These are phyloP conservation scores for Blastobotrys raffinosifermentans DNA, from an alignment of 1,139 yeast species.

Conservation along the genomic window DNA sequence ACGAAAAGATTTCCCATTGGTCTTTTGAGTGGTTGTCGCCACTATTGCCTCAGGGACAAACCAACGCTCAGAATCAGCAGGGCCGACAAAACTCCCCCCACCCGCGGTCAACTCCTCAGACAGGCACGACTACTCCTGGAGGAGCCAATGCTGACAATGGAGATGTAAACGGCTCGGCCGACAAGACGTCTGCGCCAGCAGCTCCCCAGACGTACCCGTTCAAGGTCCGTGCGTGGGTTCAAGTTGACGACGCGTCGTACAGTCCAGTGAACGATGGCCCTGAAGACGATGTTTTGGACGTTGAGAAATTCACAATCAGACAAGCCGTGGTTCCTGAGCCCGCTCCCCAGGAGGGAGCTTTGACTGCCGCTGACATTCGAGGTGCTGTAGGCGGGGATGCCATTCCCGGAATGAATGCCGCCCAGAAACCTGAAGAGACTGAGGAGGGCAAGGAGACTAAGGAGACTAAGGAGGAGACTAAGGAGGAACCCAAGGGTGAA, in stretches of 20 bases:
- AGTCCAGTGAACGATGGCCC: slow-evolving; percentile 35
- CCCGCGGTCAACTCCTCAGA: background rate
- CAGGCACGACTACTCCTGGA: background rate
- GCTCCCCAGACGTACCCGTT: slow-evolving; percentile 22
- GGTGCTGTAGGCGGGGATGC: slow-evolving; percentile 60
- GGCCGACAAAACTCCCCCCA: slow-evolving; percentile 2
- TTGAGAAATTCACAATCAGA: slow-evolving; percentile 23
- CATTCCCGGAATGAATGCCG: slow-evolving; percentile 40
- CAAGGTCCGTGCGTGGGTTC: slow-evolving; percentile 42
- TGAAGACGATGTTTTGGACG: slow-evolving; percentile 36
- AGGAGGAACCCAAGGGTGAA: background rate
- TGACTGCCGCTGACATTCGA: slow-evolving; percentile 53
- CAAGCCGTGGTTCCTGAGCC: slow-evolving; percentile 11
- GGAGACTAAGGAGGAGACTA: background rate
- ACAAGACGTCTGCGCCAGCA: background rate
- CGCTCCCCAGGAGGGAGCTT: slow-evolving; percentile 27
- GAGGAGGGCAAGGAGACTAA: slow-evolving; percentile 5
- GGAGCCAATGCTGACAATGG: slow-evolving; percentile 2
- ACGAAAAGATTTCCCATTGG: slow-evolving; percentile 28
- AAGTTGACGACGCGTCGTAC: slow-evolving; percentile 27
- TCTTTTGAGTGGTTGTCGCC: slow-evolving; percentile 28
- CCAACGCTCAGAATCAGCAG: slow-evolving; percentile 1
- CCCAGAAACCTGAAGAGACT: slow-evolving; percentile 11
- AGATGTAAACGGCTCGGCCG: slow-evolving; percentile 1
- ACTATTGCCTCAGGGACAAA: slow-evolving; percentile 10